A percentile compares a stretch with the other conserved stretches of the same genome.
phyloP scores from a whole-genome alignment of 2,329 filamentous ascomycete species.

The Pestalotiopsis sp. region DNA sequence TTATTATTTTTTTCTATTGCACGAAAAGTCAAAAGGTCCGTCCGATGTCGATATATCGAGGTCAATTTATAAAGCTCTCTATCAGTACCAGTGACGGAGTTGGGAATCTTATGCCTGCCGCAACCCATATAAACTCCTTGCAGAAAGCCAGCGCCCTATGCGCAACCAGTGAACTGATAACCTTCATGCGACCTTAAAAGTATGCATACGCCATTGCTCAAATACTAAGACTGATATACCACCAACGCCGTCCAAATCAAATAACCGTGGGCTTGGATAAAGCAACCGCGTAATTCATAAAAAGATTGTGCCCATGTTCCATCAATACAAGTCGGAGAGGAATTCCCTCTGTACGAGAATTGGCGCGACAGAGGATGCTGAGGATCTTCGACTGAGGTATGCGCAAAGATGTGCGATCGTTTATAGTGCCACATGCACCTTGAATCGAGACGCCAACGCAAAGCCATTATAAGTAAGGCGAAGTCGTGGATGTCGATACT shows the following conservation, averaged over 20 bases:
- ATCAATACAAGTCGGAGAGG: neutral
- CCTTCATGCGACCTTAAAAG: neutral
- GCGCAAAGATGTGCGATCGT: neutral
- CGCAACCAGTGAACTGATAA: neutral
- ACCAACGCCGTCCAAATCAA: neutral
- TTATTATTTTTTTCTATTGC: too few relatives aligned
- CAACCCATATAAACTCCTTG: neutral
- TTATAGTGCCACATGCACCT: neutral
- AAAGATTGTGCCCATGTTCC: neutral
- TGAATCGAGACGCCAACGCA: neutral
- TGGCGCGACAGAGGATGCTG: neutral
- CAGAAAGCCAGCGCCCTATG: neutral
- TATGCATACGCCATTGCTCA: neutral
- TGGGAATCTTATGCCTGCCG: neutral
- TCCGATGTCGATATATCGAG: neutral
- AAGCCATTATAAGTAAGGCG: neutral
- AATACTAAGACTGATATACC: neutral
- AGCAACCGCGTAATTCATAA: neutral
- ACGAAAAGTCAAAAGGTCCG: too few relatives aligned
- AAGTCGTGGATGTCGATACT: neutral
- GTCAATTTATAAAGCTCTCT: slow-evolving; percentile 1
- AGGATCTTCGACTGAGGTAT: too few relatives aligned
- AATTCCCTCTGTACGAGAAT: neutral
- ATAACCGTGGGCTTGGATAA: neutral
- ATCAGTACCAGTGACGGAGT: slow-evolving; percentile 3